phyloP scores from a whole-genome alignment of 2,329 filamentous ascomycete genomes.

The Chaetomiaceae sp. region DNA sequence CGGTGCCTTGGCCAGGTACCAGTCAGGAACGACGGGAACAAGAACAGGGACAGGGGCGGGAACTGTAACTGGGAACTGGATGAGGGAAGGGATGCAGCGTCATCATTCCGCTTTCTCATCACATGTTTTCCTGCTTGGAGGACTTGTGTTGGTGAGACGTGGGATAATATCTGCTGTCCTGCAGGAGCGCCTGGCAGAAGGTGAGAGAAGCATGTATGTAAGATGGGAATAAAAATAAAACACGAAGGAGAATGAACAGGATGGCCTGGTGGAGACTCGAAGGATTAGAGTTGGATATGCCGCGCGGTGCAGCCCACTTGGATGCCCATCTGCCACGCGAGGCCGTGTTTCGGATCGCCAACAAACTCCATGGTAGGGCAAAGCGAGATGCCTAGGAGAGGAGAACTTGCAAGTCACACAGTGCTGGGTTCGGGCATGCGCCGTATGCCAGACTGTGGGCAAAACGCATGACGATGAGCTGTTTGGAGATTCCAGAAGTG shows the following conservation, averaged over 20 bases:
- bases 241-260: constrained; percentile 9
- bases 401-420: constrained; percentile 3
- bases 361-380: background rate
- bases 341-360: constrained; percentile 5
- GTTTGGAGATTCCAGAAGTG: constrained; percentile 16
- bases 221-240: constrained; percentile 12
- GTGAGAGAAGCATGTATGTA: background rate
- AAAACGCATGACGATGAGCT: background rate
- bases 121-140: background rate
- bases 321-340: constrained; percentile 1
- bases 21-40: background rate
- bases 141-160: constrained; percentile 12
- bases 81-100: background rate
- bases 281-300: constrained; percentile 1
- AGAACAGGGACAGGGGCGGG: background rate
- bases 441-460: background rate
- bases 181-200: constrained; percentile 1
- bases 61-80: background rate
- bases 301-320: constrained; percentile 2
- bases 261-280: constrained; percentile 6
- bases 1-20: background rate
- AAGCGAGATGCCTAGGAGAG: constrained; percentile 9
- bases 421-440: background rate
- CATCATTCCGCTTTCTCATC: background rate
- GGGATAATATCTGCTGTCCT: constrained; percentile 15